Evolutionary conservation across 176 grass and related monocot genomes (phyloP), one percentile per base, ranked within the genome.

Genomic region (Miscanthus lutarioriparius): DNA sequence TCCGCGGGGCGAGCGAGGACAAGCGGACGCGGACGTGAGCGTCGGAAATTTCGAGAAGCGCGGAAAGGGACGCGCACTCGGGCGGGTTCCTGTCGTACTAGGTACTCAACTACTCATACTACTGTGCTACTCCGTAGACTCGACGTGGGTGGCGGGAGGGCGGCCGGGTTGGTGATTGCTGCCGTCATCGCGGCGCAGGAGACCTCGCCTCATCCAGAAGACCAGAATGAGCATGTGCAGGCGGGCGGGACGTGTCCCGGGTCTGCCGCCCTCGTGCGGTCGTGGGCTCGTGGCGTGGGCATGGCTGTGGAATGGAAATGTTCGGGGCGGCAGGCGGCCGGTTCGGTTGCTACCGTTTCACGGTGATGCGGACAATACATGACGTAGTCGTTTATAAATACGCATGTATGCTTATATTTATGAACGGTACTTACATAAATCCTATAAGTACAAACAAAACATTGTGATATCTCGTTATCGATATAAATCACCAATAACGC

Each of bases 1-100:
- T 10, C 19, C 10, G 17, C 6, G 47, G 28, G 14, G 75, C 40
- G 9, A 43, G 69, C 27, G 35, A 19, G 53, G 67, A 70, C 72
- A 69, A 62, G 58, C 43, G 30, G 45, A 41, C 23, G 38, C 51
- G 87, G 4, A 70, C 67, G 67, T 10, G 10, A 19, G 27, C 70
- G 39, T 54, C 64, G 78, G 72, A 82, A 44, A 56, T 72, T 65
- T 77, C 78, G 78, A 86, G 72, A 86, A 72, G 78, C 12, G 49
- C 38, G 62, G 70, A 89, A 49, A 77, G 83, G 39, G 83, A 77
- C 77, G 76, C 36, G 15, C 59, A 36, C 43, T 45, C n/a, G 35
- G 45, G 6, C 27, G 26, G 23, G 19, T 64, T 70, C n/a, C 67
- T 39, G 37, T 33, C 39, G 36, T 69, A 38, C 53, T 19, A 10